These are phyloP conservation scores for Calonectria naviculata DNA, from an alignment of 2,329 filamentous ascomycete species.

Conservation along the genomic window DNA sequence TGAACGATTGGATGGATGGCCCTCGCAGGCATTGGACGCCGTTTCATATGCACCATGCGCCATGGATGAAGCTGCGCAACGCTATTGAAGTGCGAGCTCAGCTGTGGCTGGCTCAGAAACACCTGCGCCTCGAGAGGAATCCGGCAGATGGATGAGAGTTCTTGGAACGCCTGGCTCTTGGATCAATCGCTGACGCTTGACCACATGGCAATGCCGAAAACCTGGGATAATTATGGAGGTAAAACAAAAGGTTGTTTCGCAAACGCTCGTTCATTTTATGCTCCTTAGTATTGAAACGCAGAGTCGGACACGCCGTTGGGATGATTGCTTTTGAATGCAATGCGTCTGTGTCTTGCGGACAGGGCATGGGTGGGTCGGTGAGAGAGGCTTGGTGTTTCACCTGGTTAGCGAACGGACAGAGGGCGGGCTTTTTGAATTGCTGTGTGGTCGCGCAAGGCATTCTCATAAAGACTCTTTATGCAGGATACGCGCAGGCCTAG, in stretches of 20 bases:
- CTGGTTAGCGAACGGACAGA: slow-evolving; percentile 20
- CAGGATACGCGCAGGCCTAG: neutral
- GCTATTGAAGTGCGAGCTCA: slow-evolving; percentile 5
- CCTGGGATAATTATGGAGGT: neutral
- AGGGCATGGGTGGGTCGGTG: slow-evolving; percentile 1
- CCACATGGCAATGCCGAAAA: neutral
- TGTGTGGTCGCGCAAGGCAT: slow-evolving; percentile 4
- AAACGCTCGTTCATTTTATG: neutral
- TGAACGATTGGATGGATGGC: slow-evolving; percentile 12
- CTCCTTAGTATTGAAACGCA: slow-evolving; percentile 4
- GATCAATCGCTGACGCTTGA: neutral
- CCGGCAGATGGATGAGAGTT: neutral
- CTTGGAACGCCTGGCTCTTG: neutral
- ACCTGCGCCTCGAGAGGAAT: neutral
- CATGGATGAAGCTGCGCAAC: neutral
- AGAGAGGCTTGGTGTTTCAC: slow-evolving; percentile 12
- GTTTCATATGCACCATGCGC: neutral
- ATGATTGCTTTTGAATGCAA: neutral
- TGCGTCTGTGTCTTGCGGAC: neutral
- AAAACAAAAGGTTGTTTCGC: neutral
- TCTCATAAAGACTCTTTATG: neutral
- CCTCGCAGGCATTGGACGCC: slow-evolving; percentile 10
- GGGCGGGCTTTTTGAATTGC: neutral
- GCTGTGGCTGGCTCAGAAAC: slow-evolving; percentile 8
- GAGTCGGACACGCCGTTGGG: slow-evolving; percentile 7